Percentiles rank a stretch among this genome's conserved stretches.
phyloP scores from a whole-genome alignment of 768 basidiomycete genomes.

The Lactarius evosmus region DNA sequence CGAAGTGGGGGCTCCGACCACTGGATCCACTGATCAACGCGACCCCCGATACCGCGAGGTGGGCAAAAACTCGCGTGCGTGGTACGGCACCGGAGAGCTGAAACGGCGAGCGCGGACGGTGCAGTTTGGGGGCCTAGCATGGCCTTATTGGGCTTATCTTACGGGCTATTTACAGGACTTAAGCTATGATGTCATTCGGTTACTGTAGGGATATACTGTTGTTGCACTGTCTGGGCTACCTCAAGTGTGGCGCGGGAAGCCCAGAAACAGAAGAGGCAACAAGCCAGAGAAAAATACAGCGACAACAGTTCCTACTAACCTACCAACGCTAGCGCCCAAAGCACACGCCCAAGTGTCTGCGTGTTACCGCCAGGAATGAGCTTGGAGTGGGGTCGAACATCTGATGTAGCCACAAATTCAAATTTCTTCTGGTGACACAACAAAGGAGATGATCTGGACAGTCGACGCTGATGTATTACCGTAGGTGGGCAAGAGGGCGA shows the following conservation, averaged over 20 bases:
- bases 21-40: slow-evolving; percentile 75
- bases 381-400: not conserved
- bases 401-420: not conserved
- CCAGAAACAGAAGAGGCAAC: not conserved
- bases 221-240: not conserved
- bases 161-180: too few relatives aligned
- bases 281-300: not conserved
- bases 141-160: too few relatives aligned
- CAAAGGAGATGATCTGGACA: not conserved
- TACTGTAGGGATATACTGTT: too few relatives aligned
- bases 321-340: not conserved
- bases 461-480: slow-evolving; percentile 10
- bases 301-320: not conserved
- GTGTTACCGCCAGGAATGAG: not conserved
- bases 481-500: not conserved
- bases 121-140: too few relatives aligned
- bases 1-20: slow-evolving; percentile 52
- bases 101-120: too few relatives aligned
- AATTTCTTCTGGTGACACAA: not conserved
- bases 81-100: not conserved
- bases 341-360: not conserved
- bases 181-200: too few relatives aligned
- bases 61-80: slow-evolving; percentile 62
- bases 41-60: slow-evolving; percentile 56
- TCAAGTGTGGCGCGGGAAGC: not conserved